Conservation (phyloP, 495 filamentous ascomycete species). For the Niebla homalea region DNA sequence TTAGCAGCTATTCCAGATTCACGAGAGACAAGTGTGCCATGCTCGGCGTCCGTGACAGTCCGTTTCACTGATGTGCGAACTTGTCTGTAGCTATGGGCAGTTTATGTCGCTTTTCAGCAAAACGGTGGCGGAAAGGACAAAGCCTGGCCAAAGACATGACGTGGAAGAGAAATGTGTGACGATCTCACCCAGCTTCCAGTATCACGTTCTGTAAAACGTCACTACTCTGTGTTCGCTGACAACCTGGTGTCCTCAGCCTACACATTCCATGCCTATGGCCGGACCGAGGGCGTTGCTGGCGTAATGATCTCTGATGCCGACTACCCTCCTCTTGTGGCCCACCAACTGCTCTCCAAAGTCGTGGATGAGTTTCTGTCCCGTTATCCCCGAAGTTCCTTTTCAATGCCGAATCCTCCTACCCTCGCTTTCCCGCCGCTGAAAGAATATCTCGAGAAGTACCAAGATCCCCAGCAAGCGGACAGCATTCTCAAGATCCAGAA, state of each 20-base stretch:
- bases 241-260: conserved; percentile 32
- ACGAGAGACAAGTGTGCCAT: conserved; percentile 50
- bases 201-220: background rate
- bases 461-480: conserved; percentile 78
- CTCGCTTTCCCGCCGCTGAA: conserved; percentile 57
- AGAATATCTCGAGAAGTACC: conserved; percentile 77
- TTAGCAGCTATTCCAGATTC: conserved; percentile 70
- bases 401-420: conserved; percentile 33
- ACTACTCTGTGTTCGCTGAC: background rate
- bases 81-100: conserved; percentile 32
- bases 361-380: conserved; percentile 83
- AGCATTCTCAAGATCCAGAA: conserved; percentile 91
- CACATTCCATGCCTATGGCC: conserved; percentile 82
- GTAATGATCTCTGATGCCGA: conserved; percentile 84
- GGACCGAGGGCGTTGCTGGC: conserved; percentile 73
- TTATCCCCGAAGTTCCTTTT: conserved; percentile 57
- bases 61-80: conserved; percentile 1
- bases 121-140: conserved; percentile 66
- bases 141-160: conserved; percentile 77
- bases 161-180: conserved; percentile 69
- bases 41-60: background rate
- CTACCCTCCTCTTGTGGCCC: conserved; percentile 84
- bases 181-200: background rate
- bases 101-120: conserved; percentile 43
- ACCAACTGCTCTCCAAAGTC: conserved; percentile 82